Evolutionary conservation across 1,284 basidiomycete species (phyloP).

Genomic region (Rugosomyces carneus): DNA sequence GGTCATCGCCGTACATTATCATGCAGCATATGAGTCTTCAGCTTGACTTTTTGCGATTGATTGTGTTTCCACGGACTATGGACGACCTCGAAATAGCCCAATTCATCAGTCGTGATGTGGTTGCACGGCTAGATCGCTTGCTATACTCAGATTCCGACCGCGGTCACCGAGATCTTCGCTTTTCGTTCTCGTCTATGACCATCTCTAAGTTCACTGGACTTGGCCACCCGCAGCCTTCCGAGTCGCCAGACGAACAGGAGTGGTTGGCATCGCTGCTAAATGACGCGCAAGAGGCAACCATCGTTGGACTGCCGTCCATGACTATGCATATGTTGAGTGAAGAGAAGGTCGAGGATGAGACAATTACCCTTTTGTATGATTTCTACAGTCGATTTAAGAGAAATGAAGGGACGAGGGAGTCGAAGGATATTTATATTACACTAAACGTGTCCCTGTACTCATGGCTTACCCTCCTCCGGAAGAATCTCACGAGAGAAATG

Average conservation of each 20-base stretch:
- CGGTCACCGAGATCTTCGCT: slow-evolving; percentile 53
- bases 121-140: slow-evolving; percentile 58
- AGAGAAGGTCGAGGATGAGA: slow-evolving; percentile 37
- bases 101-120: slow-evolving; percentile 60
- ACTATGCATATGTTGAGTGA: slow-evolving; percentile 71
- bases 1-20: slow-evolving; percentile 51
- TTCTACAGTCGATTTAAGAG: slow-evolving; percentile 68
- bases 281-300: slow-evolving; percentile 58
- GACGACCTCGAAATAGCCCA: slow-evolving; percentile 67
- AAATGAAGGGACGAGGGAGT: slow-evolving; percentile 43
- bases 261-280: slow-evolving; percentile 55
- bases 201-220: slow-evolving; percentile 65
- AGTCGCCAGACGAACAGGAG: slow-evolving; percentile 35
- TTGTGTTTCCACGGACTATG: slow-evolving; percentile 74
- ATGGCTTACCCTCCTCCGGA: slow-evolving; percentile 71
- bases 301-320: slow-evolving; percentile 76
- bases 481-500: slow-evolving; percentile 68
- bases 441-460: slow-evolving; percentile 75
- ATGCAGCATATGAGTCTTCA: slow-evolving; percentile 67
- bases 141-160: slow-evolving; percentile 44
- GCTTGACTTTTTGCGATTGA: slow-evolving; percentile 53
- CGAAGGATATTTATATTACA: slow-evolving; percentile 75
- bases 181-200: slow-evolving; percentile 68
- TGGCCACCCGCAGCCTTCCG: slow-evolving; percentile 39
- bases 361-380: slow-evolving; percentile 52